phyloP scores from a whole-genome alignment of 257 asterid genomes.

The Solanum lycopersicoides region DNA sequence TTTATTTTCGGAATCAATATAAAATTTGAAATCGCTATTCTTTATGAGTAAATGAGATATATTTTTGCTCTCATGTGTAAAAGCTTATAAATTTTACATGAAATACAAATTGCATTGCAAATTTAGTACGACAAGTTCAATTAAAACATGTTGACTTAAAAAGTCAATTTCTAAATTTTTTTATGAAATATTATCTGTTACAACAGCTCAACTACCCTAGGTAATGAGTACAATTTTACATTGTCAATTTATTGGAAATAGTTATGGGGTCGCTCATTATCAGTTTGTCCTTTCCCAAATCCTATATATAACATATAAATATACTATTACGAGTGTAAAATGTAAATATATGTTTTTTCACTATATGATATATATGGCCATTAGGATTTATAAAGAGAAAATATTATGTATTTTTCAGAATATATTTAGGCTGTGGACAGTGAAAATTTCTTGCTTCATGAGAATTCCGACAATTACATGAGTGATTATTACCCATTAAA shows the following conservation, averaged over 20 bases:
- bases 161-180: rapidly evolving
- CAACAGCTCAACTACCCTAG: background rate
- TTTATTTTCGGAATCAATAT: background rate
- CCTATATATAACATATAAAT: background rate
- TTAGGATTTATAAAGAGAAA: background rate
- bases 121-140: background rate
- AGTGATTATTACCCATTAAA: background rate
- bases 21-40: too few relatives aligned
- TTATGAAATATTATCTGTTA: rapidly evolving
- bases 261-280: background rate
- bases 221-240: background rate
- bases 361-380: background rate
- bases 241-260: background rate
- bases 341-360: background rate
- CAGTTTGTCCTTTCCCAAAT: background rate
- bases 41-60: background rate
- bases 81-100: background rate
- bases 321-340: background rate
- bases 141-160: background rate
- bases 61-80: background rate
- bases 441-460: background rate
- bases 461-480: background rate
- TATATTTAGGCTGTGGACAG: background rate
- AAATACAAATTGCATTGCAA: background rate
- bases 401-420: background rate